A percentile compares a stretch with the other conserved stretches of the same genome.
These are phyloP conservation scores for Exutisphaerella laricina DNA, from an alignment of 2,329 filamentous ascomycete species.

Conservation along the genomic window DNA sequence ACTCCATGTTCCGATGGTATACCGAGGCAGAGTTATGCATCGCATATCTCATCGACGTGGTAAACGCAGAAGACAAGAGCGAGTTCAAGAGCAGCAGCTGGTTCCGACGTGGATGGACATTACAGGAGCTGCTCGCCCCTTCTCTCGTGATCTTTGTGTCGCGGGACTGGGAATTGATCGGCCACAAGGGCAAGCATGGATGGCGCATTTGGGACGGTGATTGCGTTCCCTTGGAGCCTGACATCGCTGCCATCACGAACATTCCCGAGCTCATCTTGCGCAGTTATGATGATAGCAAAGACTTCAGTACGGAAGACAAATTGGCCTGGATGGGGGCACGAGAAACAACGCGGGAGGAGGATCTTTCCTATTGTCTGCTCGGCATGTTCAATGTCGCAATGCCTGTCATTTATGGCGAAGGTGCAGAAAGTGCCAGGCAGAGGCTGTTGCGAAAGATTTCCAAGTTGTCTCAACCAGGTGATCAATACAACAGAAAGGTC, in stretches of 20 bases:
- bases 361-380: constrained; percentile 43
- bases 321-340: too few relatives aligned
- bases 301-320: too few relatives aligned
- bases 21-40: constrained; percentile 17
- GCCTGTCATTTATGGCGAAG: constrained; percentile 38
- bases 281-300: too few relatives aligned
- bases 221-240: too few relatives aligned
- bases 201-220: constrained; percentile 10
- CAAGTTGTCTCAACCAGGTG: constrained; percentile 8
- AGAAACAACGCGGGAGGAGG: constrained; percentile 31
- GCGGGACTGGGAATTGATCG: constrained; percentile 21
- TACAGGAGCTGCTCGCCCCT: constrained; percentile 24
- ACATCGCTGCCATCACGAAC: too few relatives aligned
- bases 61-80: neutral
- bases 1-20: constrained; percentile 25
- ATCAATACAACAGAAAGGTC: constrained; percentile 11
- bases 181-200: constrained; percentile 11
- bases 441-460: constrained; percentile 11
- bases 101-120: constrained; percentile 24
- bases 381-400: constrained; percentile 43
- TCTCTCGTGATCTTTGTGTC: constrained; percentile 17
- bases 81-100: constrained; percentile 15
- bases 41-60: constrained; percentile 20
- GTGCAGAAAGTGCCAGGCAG: constrained; percentile 11
- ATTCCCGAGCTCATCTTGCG: too few relatives aligned